Base-by-base conservation (phyloP, 805 yeast species). In the Wickerhamomyces rabaulensis region DNA sequence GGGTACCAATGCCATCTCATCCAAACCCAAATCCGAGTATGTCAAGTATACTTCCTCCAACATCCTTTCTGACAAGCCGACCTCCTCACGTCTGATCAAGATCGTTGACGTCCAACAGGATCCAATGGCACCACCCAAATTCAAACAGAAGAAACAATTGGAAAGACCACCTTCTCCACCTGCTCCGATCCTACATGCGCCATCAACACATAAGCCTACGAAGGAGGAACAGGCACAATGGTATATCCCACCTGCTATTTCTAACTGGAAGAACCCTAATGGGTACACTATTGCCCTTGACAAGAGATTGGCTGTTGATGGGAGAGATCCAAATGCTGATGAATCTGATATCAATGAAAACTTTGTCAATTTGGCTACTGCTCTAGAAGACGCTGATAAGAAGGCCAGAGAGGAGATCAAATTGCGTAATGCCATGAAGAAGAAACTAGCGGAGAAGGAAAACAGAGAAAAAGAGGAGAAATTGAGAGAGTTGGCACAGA, bases 201-300 rank as follows among this genome's bases (percentile, higher is more conserved):
- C 78, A 4, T 41, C 51, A 3, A 44, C 54, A 36, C 50, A 53
- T 20, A 69, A 74, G 56, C 62, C 84, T 17, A 77, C 90, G 0
- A 78, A 79, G 23, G 87, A 84, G 53, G 95, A 90, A 44, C 86
- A 81, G 52, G 79, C 77, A 23, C 75, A 78, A 50, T 92, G 97
- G 97, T 74, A 76, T 41, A 89, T 94, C 26, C 98, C 98, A 0
- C 82, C 96, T 0, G 88, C 95, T 1, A 78, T 92, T 0, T 92
- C 98, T 1, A 89, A 88, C 63, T 94, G 98, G 97, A 91, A 90
- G 64, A 94, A 94, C 63, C 87, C 91, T 16, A 85, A 87, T 55
- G 97, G 98, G 1, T 88, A 81, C 60, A 81, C 96, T 1, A 82
- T 91, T 40, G 80, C 85, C 1, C 64, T 91, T 37, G 96, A 90